phyloP scores from a whole-genome alignment of 2,329 filamentous ascomycete species.

The Aureobasidium uvarum region DNA sequence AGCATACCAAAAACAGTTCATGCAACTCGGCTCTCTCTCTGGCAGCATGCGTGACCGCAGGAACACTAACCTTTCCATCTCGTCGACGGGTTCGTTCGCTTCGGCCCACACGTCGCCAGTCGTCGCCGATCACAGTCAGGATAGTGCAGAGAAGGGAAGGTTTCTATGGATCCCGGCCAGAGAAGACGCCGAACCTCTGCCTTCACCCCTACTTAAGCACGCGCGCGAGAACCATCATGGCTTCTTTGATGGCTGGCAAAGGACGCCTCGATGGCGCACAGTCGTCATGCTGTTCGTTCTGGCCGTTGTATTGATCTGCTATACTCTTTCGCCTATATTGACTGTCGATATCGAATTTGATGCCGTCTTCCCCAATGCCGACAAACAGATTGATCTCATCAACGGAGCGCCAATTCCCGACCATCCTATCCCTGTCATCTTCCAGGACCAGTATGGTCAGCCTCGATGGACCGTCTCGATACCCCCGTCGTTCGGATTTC shows the following conservation, averaged over 20 bases:
- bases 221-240: constrained; percentile 26
- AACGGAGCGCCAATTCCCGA: constrained; percentile 65
- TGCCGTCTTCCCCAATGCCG: constrained; percentile 35
- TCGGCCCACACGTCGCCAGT: constrained; percentile 54
- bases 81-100: constrained; percentile 65
- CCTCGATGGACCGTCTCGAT: constrained; percentile 81
- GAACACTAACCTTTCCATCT: constrained; percentile 49
- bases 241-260: constrained; percentile 9
- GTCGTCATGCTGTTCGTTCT: constrained; percentile 28
- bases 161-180: constrained; percentile 42
- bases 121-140: constrained; percentile 51
- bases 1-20: constrained; percentile 4
- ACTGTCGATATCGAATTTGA: constrained; percentile 33
- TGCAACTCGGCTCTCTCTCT: constrained; percentile 17
- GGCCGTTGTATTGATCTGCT: constrained; percentile 25
- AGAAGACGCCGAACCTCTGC: constrained; percentile 28
- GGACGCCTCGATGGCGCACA: not conserved
- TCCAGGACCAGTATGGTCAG: constrained; percentile 63
- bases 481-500: constrained; percentile 64
- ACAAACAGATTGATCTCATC: constrained; percentile 61
- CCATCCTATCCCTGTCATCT: constrained; percentile 68
- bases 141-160: constrained; percentile 59
- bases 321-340: constrained; percentile 30
- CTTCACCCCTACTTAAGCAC: constrained; percentile 31
- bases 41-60: constrained; percentile 36